phyloP scores from a whole-genome alignment of 768 basidiomycete genomes.

The Rhodosporidiobolus sp. region DNA sequence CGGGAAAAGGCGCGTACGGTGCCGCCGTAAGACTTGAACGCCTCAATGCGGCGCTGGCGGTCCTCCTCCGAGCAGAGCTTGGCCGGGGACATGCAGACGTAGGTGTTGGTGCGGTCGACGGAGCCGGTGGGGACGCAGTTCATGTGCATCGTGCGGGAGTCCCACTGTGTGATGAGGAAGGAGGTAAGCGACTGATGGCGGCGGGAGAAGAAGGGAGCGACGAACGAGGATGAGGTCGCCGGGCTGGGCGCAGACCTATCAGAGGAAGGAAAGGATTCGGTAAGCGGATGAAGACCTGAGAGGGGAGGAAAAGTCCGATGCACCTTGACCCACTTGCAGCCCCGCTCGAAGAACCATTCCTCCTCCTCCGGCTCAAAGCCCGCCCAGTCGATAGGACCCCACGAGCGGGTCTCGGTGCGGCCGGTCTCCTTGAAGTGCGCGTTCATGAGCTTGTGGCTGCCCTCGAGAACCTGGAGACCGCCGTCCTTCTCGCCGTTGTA shows the following conservation, averaged over 20 bases:
- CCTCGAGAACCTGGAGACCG: slow-evolving; percentile 39
- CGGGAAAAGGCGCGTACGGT: background rate
- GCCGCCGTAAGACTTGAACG: background rate
- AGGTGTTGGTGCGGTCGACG: slow-evolving; percentile 7
- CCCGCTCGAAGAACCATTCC: slow-evolving; percentile 46
- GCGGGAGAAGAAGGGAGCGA: too few relatives aligned
- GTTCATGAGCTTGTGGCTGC: slow-evolving; percentile 37
- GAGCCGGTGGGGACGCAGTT: background rate
- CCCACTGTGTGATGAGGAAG: slow-evolving; percentile 35
- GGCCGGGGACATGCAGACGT: slow-evolving; percentile 7
- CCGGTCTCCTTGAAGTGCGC: slow-evolving; percentile 13
- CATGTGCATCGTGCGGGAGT: slow-evolving; percentile 29
- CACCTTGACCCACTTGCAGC: slow-evolving; percentile 46
- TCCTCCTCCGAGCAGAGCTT: slow-evolving; percentile 4
- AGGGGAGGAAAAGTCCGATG: background rate
- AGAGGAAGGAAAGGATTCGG: background rate
- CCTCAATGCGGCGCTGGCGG: background rate
- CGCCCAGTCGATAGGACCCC: slow-evolving; percentile 8
- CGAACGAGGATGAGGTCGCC: slow-evolving; percentile 45
- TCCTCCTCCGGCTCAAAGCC: slow-evolving; percentile 41
- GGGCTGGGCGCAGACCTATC: slow-evolving; percentile 38
- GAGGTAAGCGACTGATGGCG: too few relatives aligned
- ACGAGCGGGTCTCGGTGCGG: slow-evolving; percentile 3
- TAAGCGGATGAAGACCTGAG: background rate
- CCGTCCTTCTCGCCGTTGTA: slow-evolving; percentile 45